Percentiles rank a stretch among this genome's conserved stretches.
These are phyloP conservation scores for Rhizoclosmatium globosum DNA, from an alignment of 192 early-diverging fungal genomes.

Conservation along the genomic window DNA sequence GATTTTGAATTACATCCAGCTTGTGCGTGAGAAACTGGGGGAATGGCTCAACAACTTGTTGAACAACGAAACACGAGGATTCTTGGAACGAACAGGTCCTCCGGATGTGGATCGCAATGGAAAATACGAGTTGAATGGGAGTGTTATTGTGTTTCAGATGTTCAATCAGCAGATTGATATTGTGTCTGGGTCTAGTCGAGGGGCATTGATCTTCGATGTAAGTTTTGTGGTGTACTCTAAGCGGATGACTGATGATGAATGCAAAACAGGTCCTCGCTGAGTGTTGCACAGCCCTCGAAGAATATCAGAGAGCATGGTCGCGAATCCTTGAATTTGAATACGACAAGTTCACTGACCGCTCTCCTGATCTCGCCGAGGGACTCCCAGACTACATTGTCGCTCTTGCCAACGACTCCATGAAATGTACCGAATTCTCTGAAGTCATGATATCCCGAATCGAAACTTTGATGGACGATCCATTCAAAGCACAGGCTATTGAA, in stretches of 20 bases:
- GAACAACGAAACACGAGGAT: constrained; percentile 81
- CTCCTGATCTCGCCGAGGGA: constrained; percentile 80
- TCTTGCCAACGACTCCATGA: constrained; percentile 93
- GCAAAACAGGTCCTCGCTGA: constrained; percentile 50
- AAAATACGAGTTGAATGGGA: constrained; percentile 82
- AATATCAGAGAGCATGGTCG: constrained; percentile 86
- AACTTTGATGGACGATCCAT: constrained; percentile 46
- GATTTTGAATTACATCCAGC: constrained; percentile 87
- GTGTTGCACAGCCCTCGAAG: constrained; percentile 78
- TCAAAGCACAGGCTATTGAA: constrained; percentile 28
- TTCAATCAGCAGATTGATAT: constrained; percentile 97
- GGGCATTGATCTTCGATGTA: constrained; percentile 89
- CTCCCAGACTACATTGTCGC: constrained; percentile 96
- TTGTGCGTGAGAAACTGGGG: constrained; percentile 85
- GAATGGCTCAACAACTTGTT: constrained; percentile 96
- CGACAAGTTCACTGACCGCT: constrained; percentile 78
- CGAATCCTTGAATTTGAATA: constrained; percentile 78
- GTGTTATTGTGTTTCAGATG: constrained; percentile 95
- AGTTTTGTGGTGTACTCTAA: background rate
- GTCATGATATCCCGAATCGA: constrained; percentile 68
- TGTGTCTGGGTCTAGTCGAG: constrained; percentile 83
- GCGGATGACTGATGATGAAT: too few species aligned
- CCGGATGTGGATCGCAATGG: constrained; percentile 84
- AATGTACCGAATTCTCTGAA: constrained; percentile 91
- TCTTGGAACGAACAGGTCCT: constrained; percentile 68